Base-by-base conservation (phyloP, 495 filamentous ascomycete species). In the Geopyxis carbonaria region DNA sequence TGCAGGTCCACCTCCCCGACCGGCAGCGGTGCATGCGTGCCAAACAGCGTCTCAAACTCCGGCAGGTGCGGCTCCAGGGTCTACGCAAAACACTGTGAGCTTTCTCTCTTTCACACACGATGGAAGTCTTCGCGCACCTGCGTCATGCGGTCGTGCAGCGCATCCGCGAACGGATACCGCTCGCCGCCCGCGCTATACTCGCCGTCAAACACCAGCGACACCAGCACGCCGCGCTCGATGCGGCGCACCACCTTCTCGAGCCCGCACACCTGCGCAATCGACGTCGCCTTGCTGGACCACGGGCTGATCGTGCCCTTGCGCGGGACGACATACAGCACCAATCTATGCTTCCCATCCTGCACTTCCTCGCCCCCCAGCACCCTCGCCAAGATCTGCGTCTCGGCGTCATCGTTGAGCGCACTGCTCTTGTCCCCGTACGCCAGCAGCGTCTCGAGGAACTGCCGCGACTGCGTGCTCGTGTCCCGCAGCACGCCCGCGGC, bases 211-310 rank as follows among this genome's bases (percentile, higher is more conserved):
- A 68, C 58, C 45, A 93, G 47, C 51, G 67, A 69, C 45, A 84
- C 57, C 22, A 77, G 69, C 49, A 85, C 72, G 23, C 82, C 87
- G 32, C 91, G 71, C 64, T 97, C 89, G 42, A 95, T 82, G 30
- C 86, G 75, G 55, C 78, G 70, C 25, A 94, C 70, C 30, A 67
- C 61, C 16, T 73, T 63, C 43, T 71, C 68, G 31, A 93, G 60
- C 15, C 80, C 84, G 57, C 86, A 94, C n/a, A 93, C 86, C 40
- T 85, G 72, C 25, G 86, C 76, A 57, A 95, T 93, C 50, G 73
- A 83, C 25, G 87, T 93, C 25, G 87, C 89, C 53, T 93, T 83
- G 34, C 86, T 91, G 56, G 81, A 93, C 89, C 89, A 97, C 59
- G 89, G 89, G 25, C 84, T 93, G 45, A 92, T 84, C 24, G 86